Conservation (phyloP, 1,139 yeast genomes). For the Pichia sp. region DNA sequence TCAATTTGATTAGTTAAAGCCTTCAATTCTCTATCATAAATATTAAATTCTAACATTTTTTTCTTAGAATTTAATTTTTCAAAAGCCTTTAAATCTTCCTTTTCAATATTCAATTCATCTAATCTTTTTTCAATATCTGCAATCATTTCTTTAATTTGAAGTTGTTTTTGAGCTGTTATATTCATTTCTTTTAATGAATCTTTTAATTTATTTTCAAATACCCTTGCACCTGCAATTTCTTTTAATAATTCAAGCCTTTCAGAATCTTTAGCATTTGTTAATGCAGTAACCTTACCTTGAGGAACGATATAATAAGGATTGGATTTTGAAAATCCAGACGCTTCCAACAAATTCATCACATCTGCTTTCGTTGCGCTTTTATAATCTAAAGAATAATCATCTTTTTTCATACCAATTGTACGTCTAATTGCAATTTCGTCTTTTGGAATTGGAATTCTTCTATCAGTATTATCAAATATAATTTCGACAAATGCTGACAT, state of each 20-base stretch:
- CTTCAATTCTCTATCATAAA: conserved; percentile 69
- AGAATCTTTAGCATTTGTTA: conserved; percentile 83
- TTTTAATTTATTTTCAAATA: conserved; percentile 74
- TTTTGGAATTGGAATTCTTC: conserved; percentile 64
- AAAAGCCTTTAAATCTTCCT: conserved; percentile 63
- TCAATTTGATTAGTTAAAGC: conserved; percentile 59
- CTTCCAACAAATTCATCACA: conserved; percentile 75
- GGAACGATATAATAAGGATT: conserved; percentile 97
- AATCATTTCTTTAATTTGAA: conserved; percentile 71
- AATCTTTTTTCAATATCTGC: conserved; percentile 64
- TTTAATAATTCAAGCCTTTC: conserved; percentile 76
- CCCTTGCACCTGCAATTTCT: conserved; percentile 93
- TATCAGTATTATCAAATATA: conserved; percentile 73
- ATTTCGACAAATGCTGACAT: conserved; percentile 93
- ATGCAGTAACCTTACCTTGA: conserved; percentile 78
- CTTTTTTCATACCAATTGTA: conserved; percentile 88
- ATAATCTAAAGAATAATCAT: conserved; percentile 78
- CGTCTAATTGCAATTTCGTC: conserved; percentile 71
- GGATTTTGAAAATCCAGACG: conserved; percentile 86
- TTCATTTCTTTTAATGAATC: conserved; percentile 80
- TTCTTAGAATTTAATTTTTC: conserved; percentile 64
- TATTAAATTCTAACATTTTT: conserved; percentile 67
- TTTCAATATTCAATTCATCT: conserved; percentile 74
- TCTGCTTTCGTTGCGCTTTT: conserved; percentile 77
- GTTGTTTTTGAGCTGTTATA: conserved; percentile 62